A percentile compares a stretch with the other conserved stretches of the same genome.
These are phyloP conservation scores for Candida boleticola DNA, from an alignment of 805 yeast genomes.

Conservation along the genomic window DNA sequence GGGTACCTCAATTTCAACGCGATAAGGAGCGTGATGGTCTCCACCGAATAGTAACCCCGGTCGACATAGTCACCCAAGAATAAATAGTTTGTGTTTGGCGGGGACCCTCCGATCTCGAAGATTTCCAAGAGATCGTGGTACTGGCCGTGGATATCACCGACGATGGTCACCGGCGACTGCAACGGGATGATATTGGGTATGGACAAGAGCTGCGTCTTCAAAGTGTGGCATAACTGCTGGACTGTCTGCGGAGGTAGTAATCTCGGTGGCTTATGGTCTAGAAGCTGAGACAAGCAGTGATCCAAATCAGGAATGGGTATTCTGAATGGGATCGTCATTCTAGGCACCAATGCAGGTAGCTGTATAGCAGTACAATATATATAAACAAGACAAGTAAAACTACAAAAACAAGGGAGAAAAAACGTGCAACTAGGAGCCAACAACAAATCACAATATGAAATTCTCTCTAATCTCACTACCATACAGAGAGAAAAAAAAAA, in stretches of 20 bases:
- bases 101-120: slow-evolving; percentile 87
- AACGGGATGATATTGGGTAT: slow-evolving; percentile 88
- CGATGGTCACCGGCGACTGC: slow-evolving; percentile 86
- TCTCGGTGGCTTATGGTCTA: slow-evolving; percentile 41
- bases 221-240: slow-evolving; percentile 59
- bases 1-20: slow-evolving; percentile 89
- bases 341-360: background rate
- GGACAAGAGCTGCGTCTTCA: slow-evolving; percentile 74
- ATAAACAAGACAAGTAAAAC: no score
- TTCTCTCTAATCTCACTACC: no score
- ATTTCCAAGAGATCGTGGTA: slow-evolving; percentile 91
- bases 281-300: slow-evolving; percentile 40
- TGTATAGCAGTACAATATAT: background rate
- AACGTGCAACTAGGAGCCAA: no score
- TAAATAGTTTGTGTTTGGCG: slow-evolving; percentile 90
- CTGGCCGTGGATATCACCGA: slow-evolving; percentile 98
- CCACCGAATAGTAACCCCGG: slow-evolving; percentile 90
- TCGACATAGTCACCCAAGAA: slow-evolving; percentile 97
- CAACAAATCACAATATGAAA: no score
- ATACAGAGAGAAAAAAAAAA: no score
- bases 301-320: slow-evolving; percentile 39
- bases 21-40: slow-evolving; percentile 81
- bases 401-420: no score
- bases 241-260: slow-evolving; percentile 41
- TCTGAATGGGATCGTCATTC: slow-evolving; percentile 32